Percentiles rank a stretch among this genome's conserved stretches.
Conservation (phyloP, 2,329 filamentous ascomycete species). For the Colletotrichum sp. region DNA sequence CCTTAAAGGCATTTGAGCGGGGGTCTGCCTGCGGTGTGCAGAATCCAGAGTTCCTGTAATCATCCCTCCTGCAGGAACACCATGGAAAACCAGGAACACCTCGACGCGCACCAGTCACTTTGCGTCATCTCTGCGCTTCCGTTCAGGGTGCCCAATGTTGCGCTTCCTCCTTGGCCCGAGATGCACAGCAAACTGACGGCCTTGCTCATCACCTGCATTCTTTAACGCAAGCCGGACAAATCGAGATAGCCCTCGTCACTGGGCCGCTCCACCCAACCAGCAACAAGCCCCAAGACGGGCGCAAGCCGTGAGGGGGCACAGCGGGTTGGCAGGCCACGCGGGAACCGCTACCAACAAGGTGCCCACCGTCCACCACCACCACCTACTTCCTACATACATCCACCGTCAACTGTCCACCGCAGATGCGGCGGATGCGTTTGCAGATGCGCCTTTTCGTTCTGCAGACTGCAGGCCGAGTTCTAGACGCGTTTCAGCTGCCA, state of each 20-base stretch:
- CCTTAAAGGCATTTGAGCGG: neutral
- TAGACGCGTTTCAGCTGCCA: conserved; percentile 17
- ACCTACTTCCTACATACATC: neutral
- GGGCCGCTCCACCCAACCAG: neutral
- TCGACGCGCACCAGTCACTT: neutral
- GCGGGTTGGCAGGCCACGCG: neutral
- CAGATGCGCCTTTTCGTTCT: neutral
- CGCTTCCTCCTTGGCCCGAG: neutral
- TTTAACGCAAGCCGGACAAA: neutral
- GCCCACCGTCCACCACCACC: neutral
- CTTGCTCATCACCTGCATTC: neutral
- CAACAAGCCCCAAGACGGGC: neutral
- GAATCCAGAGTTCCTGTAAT: conserved; percentile 8
- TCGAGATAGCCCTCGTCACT: neutral
- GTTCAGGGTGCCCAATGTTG: neutral
- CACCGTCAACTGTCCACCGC: neutral
- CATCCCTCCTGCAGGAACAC: neutral
- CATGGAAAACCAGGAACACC: neutral
- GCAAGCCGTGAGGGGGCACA: neutral
- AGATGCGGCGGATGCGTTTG: neutral
- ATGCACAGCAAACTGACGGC: neutral
- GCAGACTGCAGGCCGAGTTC: conserved; percentile 3
- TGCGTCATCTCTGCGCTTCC: neutral
- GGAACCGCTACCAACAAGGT: neutral
- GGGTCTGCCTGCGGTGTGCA: conserved; percentile 6